These are phyloP conservation scores for Annona cherimola DNA, from an alignment of 164 flowering plant genomes.

Conservation along the genomic window DNA sequence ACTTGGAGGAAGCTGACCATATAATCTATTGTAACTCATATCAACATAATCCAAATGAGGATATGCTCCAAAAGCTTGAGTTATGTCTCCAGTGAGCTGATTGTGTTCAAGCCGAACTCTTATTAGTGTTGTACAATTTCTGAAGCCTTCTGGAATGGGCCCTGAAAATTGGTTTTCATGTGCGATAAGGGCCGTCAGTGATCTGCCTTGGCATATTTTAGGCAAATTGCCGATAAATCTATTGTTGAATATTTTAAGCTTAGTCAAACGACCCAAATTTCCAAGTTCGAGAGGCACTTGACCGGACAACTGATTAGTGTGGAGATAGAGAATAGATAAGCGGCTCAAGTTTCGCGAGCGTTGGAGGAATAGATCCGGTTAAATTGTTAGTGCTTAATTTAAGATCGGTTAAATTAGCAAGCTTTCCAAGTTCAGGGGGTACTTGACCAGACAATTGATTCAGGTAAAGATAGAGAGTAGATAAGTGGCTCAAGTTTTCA, in stretches of 20 bases:
- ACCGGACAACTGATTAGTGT: background rate
- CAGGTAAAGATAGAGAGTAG: slow-evolving; percentile 16
- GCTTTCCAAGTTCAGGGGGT: slow-evolving; percentile 16
- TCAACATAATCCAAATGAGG: slow-evolving; percentile 18
- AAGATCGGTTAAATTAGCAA: slow-evolving; percentile 15
- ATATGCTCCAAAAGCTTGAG: slow-evolving; percentile 29
- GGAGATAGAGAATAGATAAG: background rate
- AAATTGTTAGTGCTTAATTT: slow-evolving; percentile 7
- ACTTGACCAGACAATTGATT: slow-evolving; percentile 14
- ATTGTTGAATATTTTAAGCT: background rate
- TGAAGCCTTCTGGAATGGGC: slow-evolving; percentile 2
- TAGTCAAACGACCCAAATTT: background rate
- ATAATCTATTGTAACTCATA: slow-evolving; percentile 23
- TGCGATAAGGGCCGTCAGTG: background rate
- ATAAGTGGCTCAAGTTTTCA: slow-evolving; percentile 19
- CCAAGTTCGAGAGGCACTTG: background rate
- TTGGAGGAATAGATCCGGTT: slow-evolving; percentile 20
- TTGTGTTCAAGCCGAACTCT: slow-evolving; percentile 43
- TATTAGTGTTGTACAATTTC: slow-evolving; percentile 1
- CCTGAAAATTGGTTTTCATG: slow-evolving; percentile 1
- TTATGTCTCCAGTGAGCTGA: slow-evolving; percentile 35
- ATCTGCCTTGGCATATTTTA: slow-evolving; percentile 2
- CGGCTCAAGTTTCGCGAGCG: slow-evolving; percentile 20
- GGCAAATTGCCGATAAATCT: background rate
- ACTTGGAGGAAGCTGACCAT: slow-evolving; percentile 23